Conservation (phyloP, 495 filamentous ascomycete genomes). For the Amorphotheca resinae region DNA sequence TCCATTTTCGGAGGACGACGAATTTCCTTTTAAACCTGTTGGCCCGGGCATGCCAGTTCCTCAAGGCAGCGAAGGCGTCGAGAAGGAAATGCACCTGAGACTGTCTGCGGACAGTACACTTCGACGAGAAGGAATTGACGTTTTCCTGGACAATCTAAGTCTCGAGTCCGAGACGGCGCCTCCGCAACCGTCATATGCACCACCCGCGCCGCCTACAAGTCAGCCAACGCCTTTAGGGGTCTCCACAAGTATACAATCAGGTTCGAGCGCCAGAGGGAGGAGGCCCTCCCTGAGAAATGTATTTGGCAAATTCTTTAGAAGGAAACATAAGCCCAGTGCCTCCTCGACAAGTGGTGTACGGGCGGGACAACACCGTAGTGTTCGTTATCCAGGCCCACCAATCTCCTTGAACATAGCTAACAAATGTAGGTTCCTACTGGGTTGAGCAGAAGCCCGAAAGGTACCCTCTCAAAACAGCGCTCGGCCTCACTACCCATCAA, state of each 20-base stretch:
- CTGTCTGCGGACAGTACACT: conserved; percentile 4
- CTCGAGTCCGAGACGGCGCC: background rate
- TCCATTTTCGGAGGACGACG: conserved; percentile 30
- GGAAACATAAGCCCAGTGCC: conserved; percentile 29
- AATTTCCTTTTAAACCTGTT: conserved; percentile 29
- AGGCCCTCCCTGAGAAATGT: conserved; percentile 37
- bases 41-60: conserved; percentile 26
- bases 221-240: too few relatives aligned
- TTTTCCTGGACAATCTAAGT: background rate
- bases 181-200: conserved; percentile 4
- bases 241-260: too few relatives aligned
- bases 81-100: conserved; percentile 7
- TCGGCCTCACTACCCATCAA: conserved; percentile 40
- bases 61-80: conserved; percentile 8
- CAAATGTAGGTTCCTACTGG: conserved; percentile 30
- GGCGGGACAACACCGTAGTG: conserved; percentile 28
- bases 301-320: conserved; percentile 37
- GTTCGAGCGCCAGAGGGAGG: too few relatives aligned
- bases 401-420: conserved; percentile 12
- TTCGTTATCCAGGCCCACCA: conserved; percentile 21
- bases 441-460: conserved; percentile 20
- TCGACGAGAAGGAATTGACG: background rate
- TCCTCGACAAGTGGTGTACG: conserved; percentile 8
- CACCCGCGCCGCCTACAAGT: conserved; percentile 2
- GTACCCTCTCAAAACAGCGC: conserved; percentile 25